phyloP scores from a whole-genome alignment of 768 basidiomycete genomes.

The Sarcodon aspratus region DNA sequence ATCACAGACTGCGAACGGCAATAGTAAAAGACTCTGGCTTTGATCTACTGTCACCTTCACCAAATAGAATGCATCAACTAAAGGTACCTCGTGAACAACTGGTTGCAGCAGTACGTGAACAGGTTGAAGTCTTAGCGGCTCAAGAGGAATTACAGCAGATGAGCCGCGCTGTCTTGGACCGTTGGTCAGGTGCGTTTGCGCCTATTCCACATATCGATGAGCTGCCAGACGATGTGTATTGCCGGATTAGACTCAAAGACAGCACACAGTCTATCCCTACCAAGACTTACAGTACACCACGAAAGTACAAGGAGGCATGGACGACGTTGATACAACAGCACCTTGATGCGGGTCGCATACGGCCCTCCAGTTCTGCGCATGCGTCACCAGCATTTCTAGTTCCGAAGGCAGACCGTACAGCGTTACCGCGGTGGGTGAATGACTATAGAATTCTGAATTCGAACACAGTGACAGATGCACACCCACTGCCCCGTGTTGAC shows the following conservation, averaged over 20 bases:
- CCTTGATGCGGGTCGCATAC: constrained; percentile 19
- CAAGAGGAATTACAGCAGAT: too few species aligned
- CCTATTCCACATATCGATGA: constrained; percentile 14
- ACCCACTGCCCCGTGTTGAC: too few species aligned
- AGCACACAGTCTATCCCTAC: constrained; percentile 12
- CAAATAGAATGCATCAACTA: too few species aligned
- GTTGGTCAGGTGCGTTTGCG: too few species aligned
- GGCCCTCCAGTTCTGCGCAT: constrained; percentile 13
- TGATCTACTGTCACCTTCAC: too few species aligned
- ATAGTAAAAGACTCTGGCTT: too few species aligned
- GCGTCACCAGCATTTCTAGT: constrained; percentile 28
- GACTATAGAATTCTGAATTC: constrained; percentile 21
- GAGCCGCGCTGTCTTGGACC: too few species aligned
- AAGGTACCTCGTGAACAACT: too few species aligned
- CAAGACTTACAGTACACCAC: constrained; percentile 18
- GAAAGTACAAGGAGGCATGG: constrained; percentile 23
- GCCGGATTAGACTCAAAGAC: constrained; percentile 17
- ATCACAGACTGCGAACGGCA: too few species aligned
- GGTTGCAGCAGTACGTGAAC: too few species aligned
- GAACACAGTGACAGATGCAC: constrained; percentile 17
- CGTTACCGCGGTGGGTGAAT: constrained; percentile 23
- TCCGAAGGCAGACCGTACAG: constrained; percentile 19
- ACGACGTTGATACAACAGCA: constrained; percentile 20
- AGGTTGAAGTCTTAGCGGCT: too few species aligned
- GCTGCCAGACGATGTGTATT: constrained; percentile 13